phyloP scores from a whole-genome alignment of 208 protist species.

The Trypanosoma boissoni region DNA sequence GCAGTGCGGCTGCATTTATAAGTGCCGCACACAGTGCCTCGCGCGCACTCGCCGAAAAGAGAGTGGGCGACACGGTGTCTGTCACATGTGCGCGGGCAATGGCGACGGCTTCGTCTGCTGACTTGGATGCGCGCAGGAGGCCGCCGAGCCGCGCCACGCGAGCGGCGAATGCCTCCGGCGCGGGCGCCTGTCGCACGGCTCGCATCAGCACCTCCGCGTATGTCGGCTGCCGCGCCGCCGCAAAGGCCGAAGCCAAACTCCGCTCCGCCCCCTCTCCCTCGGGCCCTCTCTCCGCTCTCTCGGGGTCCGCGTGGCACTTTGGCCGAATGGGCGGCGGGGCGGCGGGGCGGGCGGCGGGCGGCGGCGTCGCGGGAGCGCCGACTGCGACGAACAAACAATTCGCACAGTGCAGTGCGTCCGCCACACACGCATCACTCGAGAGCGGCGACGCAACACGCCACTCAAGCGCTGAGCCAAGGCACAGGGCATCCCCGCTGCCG shows the following conservation, averaged over 20 bases:
- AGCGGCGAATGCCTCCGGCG: too few relatives aligned
- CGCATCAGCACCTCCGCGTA: slow-evolving; percentile 20
- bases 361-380: neutral
- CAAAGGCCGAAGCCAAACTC: neutral
- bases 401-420: neutral
- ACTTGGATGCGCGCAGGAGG: too few relatives aligned
- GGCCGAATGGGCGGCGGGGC: neutral
- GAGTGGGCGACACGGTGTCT: too few relatives aligned
- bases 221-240: slow-evolving; percentile 7
- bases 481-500: neutral
- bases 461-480: neutral
- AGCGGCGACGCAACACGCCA: neutral
- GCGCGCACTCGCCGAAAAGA: too few relatives aligned
- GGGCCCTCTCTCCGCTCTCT: neutral
- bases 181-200: neutral
- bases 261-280: neutral
- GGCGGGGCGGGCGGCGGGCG: too few relatives aligned
- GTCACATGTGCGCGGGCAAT: too few relatives aligned
- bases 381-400: neutral
- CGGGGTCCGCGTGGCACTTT: neutral
- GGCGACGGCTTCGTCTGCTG: too few relatives aligned
- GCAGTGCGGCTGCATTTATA: too few relatives aligned
- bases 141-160: too few relatives aligned
- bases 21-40: too few relatives aligned
- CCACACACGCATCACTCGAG: neutral